Percentiles rank a stretch among this genome's conserved stretches.
Evolutionary conservation across 768 basidiomycete genomes (phyloP).

Genomic region (Terana coerulea): DNA sequence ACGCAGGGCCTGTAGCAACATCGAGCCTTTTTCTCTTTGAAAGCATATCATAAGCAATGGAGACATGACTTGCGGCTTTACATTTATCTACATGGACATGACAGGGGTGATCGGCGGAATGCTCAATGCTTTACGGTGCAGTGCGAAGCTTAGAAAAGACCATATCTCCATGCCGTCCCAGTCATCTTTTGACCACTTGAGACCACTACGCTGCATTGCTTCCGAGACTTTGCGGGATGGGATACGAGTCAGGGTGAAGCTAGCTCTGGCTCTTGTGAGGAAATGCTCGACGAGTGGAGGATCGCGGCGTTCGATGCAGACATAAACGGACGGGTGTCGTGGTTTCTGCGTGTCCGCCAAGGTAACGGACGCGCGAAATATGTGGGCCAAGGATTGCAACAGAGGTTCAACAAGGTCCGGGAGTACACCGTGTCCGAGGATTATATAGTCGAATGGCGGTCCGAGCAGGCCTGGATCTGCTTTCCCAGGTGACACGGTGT

Average conservation of each 20-base stretch:
- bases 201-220: conserved; percentile 52
- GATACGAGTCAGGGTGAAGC: conserved; percentile 53
- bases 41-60: no score
- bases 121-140: no score
- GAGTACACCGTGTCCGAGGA: conserved; percentile 84
- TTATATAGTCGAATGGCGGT: conserved; percentile 72
- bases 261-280: conserved; percentile 48
- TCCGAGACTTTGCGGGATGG: conserved; percentile 55
- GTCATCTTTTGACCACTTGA: conserved; percentile 60
- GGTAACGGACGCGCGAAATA: conserved; percentile 39
- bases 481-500: conserved; percentile 4
- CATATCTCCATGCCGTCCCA: conserved; percentile 86
- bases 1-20: not conserved
- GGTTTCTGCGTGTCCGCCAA: conserved; percentile 6
- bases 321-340: conserved; percentile 47
- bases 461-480: conserved; percentile 21
- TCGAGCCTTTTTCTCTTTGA: not conserved
- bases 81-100: no score
- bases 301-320: conserved; percentile 79
- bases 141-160: no score
- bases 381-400: conserved; percentile 57
- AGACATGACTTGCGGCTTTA: no score
- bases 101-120: no score
- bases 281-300: conserved; percentile 56
- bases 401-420: conserved; percentile 61